Conservation (phyloP, 176 grass and related monocot genomes). For the Panicum miliaceum region DNA sequence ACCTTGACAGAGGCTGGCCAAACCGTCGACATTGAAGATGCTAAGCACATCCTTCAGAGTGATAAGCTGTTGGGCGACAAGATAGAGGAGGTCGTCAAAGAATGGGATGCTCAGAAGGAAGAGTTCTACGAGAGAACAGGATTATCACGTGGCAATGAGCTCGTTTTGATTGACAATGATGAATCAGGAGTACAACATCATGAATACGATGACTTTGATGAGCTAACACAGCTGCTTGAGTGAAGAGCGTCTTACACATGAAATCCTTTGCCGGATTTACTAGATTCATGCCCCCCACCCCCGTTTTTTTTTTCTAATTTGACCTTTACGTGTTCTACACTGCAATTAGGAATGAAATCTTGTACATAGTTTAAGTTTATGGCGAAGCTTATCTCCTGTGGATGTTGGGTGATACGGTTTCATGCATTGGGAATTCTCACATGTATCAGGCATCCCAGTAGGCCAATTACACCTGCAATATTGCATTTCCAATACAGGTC, state of each 20-base stretch:
- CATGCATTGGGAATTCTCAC: background rate
- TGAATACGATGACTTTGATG: constrained; percentile 52
- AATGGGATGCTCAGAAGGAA: constrained; percentile 80
- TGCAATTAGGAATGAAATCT: background rate
- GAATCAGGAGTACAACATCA: constrained; percentile 26
- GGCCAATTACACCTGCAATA: background rate
- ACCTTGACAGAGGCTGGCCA: constrained; percentile 54
- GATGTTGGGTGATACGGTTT: background rate
- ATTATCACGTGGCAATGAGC: constrained; percentile 42
- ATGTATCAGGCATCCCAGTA: background rate
- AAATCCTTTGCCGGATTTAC: background rate
- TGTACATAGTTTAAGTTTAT: constrained; percentile 8
- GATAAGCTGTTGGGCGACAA: constrained; percentile 54
- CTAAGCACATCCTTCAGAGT: constrained; percentile 56
- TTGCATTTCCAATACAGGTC: background rate
- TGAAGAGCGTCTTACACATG: constrained; percentile 29
- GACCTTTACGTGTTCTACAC: background rate
- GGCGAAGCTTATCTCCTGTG: background rate
- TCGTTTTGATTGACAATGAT: background rate
- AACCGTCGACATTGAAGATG: constrained; percentile 49
- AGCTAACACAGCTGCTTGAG: constrained; percentile 55
- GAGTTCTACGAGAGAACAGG: constrained; percentile 74
- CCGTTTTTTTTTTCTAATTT: background rate
- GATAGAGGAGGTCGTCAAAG: constrained; percentile 63
- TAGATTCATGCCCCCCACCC: no score